Conservation (phyloP, 2,329 filamentous ascomycete genomes). For the Reticulascus tulasneorum region DNA sequence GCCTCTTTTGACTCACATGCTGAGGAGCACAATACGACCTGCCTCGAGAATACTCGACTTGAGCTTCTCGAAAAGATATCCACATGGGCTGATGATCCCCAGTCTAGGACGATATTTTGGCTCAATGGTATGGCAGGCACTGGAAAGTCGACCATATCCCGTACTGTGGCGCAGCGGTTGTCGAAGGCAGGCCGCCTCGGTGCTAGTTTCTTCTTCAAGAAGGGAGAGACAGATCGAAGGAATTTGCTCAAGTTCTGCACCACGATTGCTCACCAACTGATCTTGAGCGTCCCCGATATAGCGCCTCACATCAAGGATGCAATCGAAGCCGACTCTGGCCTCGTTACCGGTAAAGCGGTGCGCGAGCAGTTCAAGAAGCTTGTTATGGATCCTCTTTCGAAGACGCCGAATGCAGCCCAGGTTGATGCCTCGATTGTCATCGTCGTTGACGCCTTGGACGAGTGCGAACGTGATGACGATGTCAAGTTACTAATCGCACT, state of each 20-base stretch:
- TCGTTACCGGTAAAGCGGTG: slow-evolving; percentile 22
- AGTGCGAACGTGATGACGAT: slow-evolving; percentile 23
- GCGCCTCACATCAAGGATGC: slow-evolving; percentile 20
- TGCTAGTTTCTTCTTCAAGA: slow-evolving; percentile 43
- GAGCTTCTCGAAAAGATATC: slow-evolving; percentile 26
- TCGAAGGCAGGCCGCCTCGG: slow-evolving; percentile 16
- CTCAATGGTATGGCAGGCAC: slow-evolving; percentile 34
- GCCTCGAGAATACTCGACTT: slow-evolving; percentile 24
- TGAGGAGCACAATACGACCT: slow-evolving; percentile 27
- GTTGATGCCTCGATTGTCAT: slow-evolving; percentile 21
- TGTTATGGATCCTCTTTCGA: slow-evolving; percentile 30
- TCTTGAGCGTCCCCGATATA: slow-evolving; percentile 21
- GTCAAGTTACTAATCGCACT: slow-evolving; percentile 23
- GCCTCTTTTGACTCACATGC: slow-evolving; percentile 30
- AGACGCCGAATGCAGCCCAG: too few species aligned
- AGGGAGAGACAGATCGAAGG: slow-evolving; percentile 32
- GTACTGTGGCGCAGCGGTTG: slow-evolving; percentile 21
- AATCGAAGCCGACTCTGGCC: slow-evolving; percentile 24
- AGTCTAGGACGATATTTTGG: slow-evolving; percentile 27
- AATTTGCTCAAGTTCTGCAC: slow-evolving; percentile 31
- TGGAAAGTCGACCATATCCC: slow-evolving; percentile 35
- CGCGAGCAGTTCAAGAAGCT: slow-evolving; percentile 38
- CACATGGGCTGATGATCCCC: slow-evolving; percentile 21
- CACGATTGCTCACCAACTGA: slow-evolving; percentile 33
- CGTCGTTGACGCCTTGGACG: slow-evolving; percentile 29